Evolutionary conservation across 1,139 yeast genomes (phyloP).

Genomic region (Maudiozyma humilis): DNA sequence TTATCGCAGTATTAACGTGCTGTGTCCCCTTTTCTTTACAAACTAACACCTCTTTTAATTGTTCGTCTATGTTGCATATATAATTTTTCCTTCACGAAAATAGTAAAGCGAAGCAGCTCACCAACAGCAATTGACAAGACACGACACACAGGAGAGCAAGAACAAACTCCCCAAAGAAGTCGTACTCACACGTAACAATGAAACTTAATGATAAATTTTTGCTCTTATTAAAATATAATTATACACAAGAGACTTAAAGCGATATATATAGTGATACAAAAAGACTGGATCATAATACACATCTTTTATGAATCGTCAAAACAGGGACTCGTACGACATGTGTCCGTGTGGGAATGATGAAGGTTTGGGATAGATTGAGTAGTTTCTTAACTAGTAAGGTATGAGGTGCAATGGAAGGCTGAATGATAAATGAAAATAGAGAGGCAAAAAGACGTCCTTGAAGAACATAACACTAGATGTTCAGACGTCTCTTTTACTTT

Average conservation of each 20-base stretch:
- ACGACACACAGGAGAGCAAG: too few species aligned
- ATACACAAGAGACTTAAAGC: constrained; percentile 1
- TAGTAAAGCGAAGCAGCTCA: too few species aligned
- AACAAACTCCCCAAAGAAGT: too few species aligned
- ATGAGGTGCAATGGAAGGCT: not conserved
- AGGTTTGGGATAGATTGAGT: not conserved
- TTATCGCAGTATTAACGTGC: too few species aligned
- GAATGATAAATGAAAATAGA: not conserved
- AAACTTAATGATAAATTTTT: not conserved
- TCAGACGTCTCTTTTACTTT: too few species aligned
- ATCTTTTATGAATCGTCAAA: not conserved
- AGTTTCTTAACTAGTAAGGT: not conserved
- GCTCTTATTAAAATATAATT: not conserved
- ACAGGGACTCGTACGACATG: not conserved
- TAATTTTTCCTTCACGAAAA: too few species aligned
- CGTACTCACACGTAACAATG: too few species aligned
- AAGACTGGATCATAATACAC: not conserved
- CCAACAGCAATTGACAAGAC: too few species aligned
- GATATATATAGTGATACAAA: not conserved
- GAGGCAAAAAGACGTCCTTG: not conserved
- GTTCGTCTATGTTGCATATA: not conserved
- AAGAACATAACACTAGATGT: too few species aligned
- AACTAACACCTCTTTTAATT: too few species aligned
- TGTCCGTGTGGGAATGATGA: not conserved
- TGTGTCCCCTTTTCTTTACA: too few species aligned